Percentiles rank a stretch among this genome's conserved stretches.
Conservation (phyloP, 2,329 filamentous ascomycete genomes). For the Microdochium paspali region DNA sequence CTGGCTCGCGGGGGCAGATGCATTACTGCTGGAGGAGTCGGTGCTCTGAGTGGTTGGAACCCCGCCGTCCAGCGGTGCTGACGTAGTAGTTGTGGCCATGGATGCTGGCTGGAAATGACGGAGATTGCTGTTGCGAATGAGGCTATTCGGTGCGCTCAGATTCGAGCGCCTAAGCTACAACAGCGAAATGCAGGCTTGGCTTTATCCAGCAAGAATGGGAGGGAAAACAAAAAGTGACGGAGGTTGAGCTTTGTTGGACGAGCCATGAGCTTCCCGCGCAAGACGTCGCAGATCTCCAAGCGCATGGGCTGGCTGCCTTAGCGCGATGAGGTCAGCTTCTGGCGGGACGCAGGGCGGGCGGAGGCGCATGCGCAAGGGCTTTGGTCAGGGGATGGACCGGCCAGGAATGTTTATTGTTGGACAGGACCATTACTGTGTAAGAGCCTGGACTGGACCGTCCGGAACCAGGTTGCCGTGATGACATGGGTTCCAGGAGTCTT, state of each 20-base stretch:
- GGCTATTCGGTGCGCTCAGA: too few species aligned
- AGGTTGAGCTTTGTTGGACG: neutral
- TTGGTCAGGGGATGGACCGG: too few species aligned
- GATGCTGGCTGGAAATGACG: neutral
- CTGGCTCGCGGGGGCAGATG: slow-evolving; percentile 29
- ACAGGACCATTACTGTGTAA: too few species aligned
- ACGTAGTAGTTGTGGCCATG: neutral
- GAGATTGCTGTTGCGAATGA: too few species aligned
- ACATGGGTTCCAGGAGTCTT: too few species aligned
- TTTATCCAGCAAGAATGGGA: neutral
- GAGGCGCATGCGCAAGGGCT: neutral
- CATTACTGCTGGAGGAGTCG: neutral
- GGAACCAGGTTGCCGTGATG: too few species aligned
- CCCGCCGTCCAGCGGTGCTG: neutral
- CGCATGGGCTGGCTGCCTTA: neutral
- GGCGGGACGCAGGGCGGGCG: neutral
- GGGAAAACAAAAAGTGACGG: neutral
- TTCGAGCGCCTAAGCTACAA: too few species aligned
- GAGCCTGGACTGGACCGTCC: too few species aligned
- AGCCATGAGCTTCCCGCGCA: neutral
- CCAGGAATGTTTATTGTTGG: too few species aligned
- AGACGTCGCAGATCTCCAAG: neutral
- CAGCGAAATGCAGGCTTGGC: too few species aligned
- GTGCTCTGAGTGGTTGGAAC: neutral
- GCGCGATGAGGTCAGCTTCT: neutral